Percentiles rank a stretch among this genome's conserved stretches.
Evolutionary conservation across 2,329 filamentous ascomycete species (phyloP).

Genomic region (Lecanicillium sp.): DNA sequence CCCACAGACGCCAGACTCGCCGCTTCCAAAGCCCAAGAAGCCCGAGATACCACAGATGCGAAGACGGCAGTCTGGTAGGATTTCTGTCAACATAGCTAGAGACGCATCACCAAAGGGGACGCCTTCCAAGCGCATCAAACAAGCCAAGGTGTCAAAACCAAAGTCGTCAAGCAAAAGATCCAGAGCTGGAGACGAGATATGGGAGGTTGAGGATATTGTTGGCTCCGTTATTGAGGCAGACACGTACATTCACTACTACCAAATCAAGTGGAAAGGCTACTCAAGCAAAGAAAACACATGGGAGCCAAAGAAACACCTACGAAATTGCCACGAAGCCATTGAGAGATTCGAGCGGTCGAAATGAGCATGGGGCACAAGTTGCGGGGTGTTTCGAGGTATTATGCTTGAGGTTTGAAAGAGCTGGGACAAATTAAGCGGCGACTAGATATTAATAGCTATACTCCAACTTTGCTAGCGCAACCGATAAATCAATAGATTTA

Average conservation of each 20-base stretch:
- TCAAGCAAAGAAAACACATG: slow-evolving; percentile 38
- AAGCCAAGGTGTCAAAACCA: no score
- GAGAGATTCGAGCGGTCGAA: slow-evolving; percentile 23
- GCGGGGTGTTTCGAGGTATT: no score
- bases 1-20: no score
- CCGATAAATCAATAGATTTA: not conserved
- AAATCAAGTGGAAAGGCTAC: slow-evolving; percentile 48
- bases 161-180: slow-evolving; percentile 4
- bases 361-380: not conserved
- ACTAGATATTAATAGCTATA: not conserved
- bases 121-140: no score
- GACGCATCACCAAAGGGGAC: no score
- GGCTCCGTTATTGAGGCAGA: slow-evolving; percentile 28
- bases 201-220: slow-evolving; percentile 41
- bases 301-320: slow-evolving; percentile 41
- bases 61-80: slow-evolving; percentile 10
- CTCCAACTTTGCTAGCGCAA: not conserved
- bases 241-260: slow-evolving; percentile 33
- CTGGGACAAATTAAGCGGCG: no score
- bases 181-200: slow-evolving; percentile 23
- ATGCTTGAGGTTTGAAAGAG: no score
- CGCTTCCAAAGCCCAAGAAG: not conserved
- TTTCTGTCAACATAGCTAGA: no score
- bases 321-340: slow-evolving; percentile 28
- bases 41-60: slow-evolving; percentile 10